Evolutionary conservation across 2,329 filamentous ascomycete species (phyloP).

Genomic region (Aspergillus jensenii): DNA sequence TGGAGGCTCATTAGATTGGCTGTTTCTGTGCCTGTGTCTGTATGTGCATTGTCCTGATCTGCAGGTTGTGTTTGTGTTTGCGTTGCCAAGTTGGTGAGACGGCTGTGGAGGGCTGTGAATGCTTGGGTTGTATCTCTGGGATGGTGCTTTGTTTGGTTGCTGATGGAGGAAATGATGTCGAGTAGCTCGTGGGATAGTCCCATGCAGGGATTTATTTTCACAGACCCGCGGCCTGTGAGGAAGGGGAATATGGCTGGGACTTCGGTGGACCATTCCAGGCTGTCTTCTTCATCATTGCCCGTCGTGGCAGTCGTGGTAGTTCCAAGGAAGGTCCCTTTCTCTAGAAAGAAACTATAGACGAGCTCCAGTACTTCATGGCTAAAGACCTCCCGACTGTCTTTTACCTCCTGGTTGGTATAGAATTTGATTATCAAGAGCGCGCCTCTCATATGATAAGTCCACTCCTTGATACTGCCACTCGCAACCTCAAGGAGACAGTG

Average conservation of each 20-base stretch:
- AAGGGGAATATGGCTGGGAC: background rate
- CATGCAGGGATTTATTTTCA: slow-evolving; percentile 3
- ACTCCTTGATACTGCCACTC: background rate
- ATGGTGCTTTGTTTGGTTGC: background rate
- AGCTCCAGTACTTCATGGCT: background rate
- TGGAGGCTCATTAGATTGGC: background rate
- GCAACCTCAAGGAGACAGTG: slow-evolving; percentile 4
- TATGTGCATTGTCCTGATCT: background rate
- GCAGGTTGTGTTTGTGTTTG: background rate
- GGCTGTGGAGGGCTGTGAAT: background rate
- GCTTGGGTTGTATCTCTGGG: background rate
- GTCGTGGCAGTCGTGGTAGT: background rate
- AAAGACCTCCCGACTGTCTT: background rate
- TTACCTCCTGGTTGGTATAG: background rate
- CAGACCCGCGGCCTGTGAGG: background rate
- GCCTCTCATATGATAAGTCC: slow-evolving; percentile 5
- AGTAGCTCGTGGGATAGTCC: background rate
- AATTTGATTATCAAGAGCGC: slow-evolving; percentile 1
- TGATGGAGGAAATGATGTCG: slow-evolving; percentile 1
- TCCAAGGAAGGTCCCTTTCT: background rate
- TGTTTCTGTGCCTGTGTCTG: too few relatives aligned
- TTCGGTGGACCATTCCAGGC: background rate
- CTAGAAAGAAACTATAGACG: background rate
- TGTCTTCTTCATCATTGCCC: background rate
- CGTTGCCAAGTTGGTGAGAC: background rate